Evolutionary conservation across 2,329 filamentous ascomycete genomes (phyloP).

Genomic region (Talaromyces sp.): DNA sequence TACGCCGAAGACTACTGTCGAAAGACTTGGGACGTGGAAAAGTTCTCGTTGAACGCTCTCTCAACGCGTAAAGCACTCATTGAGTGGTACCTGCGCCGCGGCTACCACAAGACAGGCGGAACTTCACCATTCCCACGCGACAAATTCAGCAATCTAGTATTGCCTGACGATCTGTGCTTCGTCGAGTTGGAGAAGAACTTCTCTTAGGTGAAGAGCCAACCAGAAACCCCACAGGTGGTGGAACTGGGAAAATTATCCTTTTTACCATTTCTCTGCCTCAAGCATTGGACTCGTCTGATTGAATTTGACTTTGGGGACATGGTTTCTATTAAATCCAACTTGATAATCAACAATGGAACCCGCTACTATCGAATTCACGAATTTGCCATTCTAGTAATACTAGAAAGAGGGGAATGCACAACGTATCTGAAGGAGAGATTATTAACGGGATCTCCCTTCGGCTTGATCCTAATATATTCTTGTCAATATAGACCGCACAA

Average conservation of each 20-base stretch:
- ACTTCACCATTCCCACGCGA: constrained; percentile 18
- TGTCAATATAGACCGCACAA: background rate
- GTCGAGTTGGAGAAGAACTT: constrained; percentile 16
- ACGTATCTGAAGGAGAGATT: background rate
- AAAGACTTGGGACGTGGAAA: constrained; percentile 15
- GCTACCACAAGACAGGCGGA: constrained; percentile 21
- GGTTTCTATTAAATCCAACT: too few species aligned
- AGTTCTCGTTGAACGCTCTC: constrained; percentile 20
- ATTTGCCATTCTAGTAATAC: background rate
- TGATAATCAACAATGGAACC: too few species aligned
- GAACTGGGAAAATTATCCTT: background rate
- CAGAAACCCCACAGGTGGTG: background rate
- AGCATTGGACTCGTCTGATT: too few species aligned
- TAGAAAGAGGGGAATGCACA: background rate
- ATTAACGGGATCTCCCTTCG: background rate
- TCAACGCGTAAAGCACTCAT: constrained; percentile 23
- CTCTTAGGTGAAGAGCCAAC: background rate
- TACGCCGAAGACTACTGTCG: constrained; percentile 25
- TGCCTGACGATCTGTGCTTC: constrained; percentile 22
- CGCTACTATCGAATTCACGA: too few species aligned
- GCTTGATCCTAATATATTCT: background rate
- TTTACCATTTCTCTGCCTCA: too few species aligned
- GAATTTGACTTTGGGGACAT: too few species aligned
- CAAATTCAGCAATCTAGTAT: constrained; percentile 10
- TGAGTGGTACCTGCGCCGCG: constrained; percentile 24